Conservation (phyloP, 2,329 filamentous ascomycete species). For the Acrocalymma vagum region DNA sequence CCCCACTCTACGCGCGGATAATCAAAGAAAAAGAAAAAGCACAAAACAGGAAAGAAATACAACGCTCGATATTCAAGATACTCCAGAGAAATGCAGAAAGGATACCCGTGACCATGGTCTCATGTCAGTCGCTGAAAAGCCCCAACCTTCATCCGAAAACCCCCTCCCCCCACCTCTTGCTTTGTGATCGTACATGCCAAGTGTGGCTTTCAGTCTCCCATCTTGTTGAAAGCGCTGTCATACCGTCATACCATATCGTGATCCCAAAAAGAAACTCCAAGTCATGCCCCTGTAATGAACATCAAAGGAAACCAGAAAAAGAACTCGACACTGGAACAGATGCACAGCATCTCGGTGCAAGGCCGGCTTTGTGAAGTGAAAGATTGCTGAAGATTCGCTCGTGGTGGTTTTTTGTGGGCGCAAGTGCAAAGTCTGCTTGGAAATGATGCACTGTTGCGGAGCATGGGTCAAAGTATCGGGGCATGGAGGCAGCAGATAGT, state of each 20-base stretch:
- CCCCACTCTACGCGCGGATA: too few species aligned
- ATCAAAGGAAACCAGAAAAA: constrained; percentile 15
- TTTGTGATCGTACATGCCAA: constrained; percentile 36
- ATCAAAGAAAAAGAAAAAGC: constrained; percentile 2
- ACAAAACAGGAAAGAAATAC: constrained; percentile 5
- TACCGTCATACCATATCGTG: constrained; percentile 17
- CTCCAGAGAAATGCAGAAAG: too few species aligned
- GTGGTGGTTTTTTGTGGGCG: background rate
- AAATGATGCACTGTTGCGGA: background rate
- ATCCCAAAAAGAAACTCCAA: constrained; percentile 37
- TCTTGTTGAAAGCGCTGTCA: constrained; percentile 15
- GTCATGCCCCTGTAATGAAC: constrained; percentile 30
- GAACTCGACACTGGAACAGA: constrained; percentile 12
- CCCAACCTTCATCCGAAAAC: too few species aligned
- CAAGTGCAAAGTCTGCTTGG: constrained; percentile 4
- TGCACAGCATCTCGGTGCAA: constrained; percentile 20
- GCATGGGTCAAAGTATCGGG: too few species aligned
- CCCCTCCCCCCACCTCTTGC: too few species aligned
- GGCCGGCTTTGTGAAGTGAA: constrained; percentile 35
- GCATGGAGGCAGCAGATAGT: too few species aligned
- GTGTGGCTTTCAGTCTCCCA: constrained; percentile 10
- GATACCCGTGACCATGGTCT: constrained; percentile 21
- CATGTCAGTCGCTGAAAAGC: constrained; percentile 21
- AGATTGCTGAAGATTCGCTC: background rate
- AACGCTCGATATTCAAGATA: constrained; percentile 4